These are phyloP conservation scores for Scheffersomyces titani DNA, from an alignment of 1,139 yeast species.

Conservation along the genomic window DNA sequence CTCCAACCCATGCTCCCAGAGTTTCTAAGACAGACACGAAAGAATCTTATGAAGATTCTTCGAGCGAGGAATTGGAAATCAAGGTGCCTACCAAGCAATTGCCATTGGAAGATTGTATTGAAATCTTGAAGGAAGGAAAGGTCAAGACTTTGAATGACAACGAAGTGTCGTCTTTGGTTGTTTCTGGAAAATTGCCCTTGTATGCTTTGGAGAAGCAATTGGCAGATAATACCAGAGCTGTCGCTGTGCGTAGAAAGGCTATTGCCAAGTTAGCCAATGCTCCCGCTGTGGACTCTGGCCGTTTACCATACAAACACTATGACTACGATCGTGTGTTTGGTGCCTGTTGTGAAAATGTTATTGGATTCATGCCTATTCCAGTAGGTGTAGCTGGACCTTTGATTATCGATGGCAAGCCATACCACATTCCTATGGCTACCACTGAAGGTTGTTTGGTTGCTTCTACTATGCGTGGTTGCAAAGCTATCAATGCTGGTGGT, in stretches of 20 bases:
- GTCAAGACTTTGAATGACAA: slow-evolving; percentile 66
- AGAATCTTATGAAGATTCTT: slow-evolving; percentile 8
- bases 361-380: slow-evolving; percentile 94
- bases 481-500: slow-evolving; percentile 96
- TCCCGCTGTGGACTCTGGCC: slow-evolving; percentile 69
- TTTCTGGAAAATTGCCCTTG: slow-evolving; percentile 79
- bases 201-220: slow-evolving; percentile 93
- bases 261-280: slow-evolving; percentile 82
- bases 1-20: neutral
- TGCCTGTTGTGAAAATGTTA: slow-evolving; percentile 98
- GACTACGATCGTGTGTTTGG: slow-evolving; percentile 97
- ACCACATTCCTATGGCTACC: slow-evolving; percentile 97
- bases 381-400: slow-evolving; percentile 98
- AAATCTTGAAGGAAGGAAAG: slow-evolving; percentile 69
- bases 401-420: slow-evolving; percentile 81
- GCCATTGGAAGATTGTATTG: slow-evolving; percentile 64
- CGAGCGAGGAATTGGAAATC: slow-evolving; percentile 27
- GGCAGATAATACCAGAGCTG: slow-evolving; percentile 88
- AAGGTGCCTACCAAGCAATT: slow-evolving; percentile 21
- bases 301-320: slow-evolving; percentile 78
- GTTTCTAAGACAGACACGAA: slow-evolving; percentile 12
- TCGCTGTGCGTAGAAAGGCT: slow-evolving; percentile 86
- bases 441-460: slow-evolving; percentile 99
- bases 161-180: slow-evolving; percentile 72
- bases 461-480: slow-evolving; percentile 98